Evolutionary conservation across 805 yeast species (phyloP).

Genomic region (Teunomyces lycoperdinae): DNA sequence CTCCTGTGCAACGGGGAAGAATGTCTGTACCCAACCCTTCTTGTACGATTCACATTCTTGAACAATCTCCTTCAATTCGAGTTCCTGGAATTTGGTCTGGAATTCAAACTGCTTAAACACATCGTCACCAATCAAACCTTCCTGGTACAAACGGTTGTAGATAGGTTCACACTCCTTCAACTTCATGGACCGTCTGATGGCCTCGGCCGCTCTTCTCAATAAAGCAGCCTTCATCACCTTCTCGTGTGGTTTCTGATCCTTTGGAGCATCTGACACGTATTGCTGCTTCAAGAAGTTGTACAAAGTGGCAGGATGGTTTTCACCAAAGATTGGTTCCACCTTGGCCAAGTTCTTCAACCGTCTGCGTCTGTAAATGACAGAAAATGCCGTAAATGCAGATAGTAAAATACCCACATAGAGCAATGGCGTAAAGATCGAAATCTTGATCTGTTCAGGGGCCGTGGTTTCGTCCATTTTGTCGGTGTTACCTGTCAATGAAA

Average conservation of each 20-base stretch:
- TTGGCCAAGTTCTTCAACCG: slow-evolving; percentile 51
- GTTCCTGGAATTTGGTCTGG: slow-evolving; percentile 73
- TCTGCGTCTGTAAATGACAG: slow-evolving; percentile 62
- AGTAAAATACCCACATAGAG: slow-evolving; percentile 70
- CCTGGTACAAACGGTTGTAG: slow-evolving; percentile 71
- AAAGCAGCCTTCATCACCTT: slow-evolving; percentile 65
- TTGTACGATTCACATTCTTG: slow-evolving; percentile 70
- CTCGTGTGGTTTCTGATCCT: slow-evolving; percentile 61
- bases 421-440: slow-evolving; percentile 61
- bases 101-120: slow-evolving; percentile 75
- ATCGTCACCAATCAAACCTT: slow-evolving; percentile 90
- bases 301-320: slow-evolving; percentile 62
- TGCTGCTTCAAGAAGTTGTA: slow-evolving; percentile 56
- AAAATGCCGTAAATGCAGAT: slow-evolving; percentile 64
- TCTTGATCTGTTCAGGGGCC: slow-evolving; percentile 25
- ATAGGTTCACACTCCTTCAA: slow-evolving; percentile 74
- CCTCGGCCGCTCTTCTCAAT: slow-evolving; percentile 72
- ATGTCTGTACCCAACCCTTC: slow-evolving; percentile 75
- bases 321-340: slow-evolving; percentile 71
- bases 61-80: slow-evolving; percentile 75
- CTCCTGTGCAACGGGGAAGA: slow-evolving; percentile 81
- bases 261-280: slow-evolving; percentile 26
- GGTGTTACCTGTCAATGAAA: neutral
- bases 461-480: slow-evolving; percentile 15
- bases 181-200: slow-evolving; percentile 77